Evolutionary conservation across 2,329 filamentous ascomycete genomes (phyloP), one percentile per base, ranked within the genome.

Genomic region (Trichoderma sp.): DNA sequence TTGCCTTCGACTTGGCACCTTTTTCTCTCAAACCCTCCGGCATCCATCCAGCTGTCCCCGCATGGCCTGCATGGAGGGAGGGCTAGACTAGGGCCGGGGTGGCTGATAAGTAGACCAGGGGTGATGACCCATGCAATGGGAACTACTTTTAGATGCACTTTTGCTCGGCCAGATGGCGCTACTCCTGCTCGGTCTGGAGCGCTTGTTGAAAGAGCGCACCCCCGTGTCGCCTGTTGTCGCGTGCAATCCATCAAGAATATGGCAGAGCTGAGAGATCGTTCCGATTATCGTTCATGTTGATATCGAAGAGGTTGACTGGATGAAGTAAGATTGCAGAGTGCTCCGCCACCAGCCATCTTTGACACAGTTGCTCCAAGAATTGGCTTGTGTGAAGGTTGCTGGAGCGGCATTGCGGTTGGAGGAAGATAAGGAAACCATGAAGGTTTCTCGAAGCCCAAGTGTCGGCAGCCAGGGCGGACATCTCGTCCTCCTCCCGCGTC

Each of bases 111-210:
- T 51, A 55, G 43, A 57, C 61, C 41, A 55, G 51, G 60, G 51
- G 51, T 48, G 45, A n/a, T 3, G 48, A 28, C 26, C 44, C 47
- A 30, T 60, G 34, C 21, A 39, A 34, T 34, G 47, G 30, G 48
- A 14, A 45, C 48, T 60, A 19, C 28, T 54, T 48, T 48, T 59
- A 60, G 63, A 60, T 43, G 63, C 47, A 65, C 63, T 65, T 65
- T 65, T 65, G 63, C 56, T 65, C 34, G 63, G 19, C 48, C 47
- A 60, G 41, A 60, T 51, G 41, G 58, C 55, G 55, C 34, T 61
- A 41, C 10, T 2, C 7, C 30, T 17, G n/a, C 19, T 24, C 21
- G 21, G 39, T 51, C 44, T 44, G 34, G 52, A 57, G 54, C 54
- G 26, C 39, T n/a, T 59, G 44, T 48, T 17, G 19, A 14, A 34